phyloP scores from a whole-genome alignment of 805 yeast species.

The Clavispora asparagi region DNA sequence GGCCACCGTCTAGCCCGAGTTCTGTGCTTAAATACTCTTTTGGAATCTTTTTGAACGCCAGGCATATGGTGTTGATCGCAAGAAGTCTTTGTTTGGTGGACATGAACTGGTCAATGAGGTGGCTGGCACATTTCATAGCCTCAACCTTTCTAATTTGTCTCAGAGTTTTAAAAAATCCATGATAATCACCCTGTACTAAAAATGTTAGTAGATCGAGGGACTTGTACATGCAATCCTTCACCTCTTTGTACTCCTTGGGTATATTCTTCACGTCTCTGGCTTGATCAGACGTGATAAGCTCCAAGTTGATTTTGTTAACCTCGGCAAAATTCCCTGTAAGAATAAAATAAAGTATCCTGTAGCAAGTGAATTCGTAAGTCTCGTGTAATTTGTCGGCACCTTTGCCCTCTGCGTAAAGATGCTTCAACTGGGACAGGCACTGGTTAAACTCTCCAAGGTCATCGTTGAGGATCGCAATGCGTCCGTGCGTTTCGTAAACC shows the following conservation, averaged over 20 bases:
- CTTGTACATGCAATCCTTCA: constrained; percentile 6
- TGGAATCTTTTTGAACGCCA: constrained; percentile 13
- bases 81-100: constrained; percentile 13
- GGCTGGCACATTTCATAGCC: constrained; percentile 9
- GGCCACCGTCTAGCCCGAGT: constrained; percentile 1
- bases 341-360: constrained; percentile 67
- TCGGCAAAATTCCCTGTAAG: constrained; percentile 65
- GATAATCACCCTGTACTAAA: constrained; percentile 9
- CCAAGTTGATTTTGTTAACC: constrained; percentile 35
- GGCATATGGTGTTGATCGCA: constrained; percentile 13
- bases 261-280: background rate
- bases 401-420: constrained; percentile 47
- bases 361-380: constrained; percentile 59
- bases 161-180: constrained; percentile 33
- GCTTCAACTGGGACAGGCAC: constrained; percentile 77
- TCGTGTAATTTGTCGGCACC: constrained; percentile 2
- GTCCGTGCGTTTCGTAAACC: constrained; percentile 83
- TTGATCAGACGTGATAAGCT: constrained; percentile 1
- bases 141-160: constrained; percentile 3
- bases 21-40: constrained; percentile 2
- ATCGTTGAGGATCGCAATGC: constrained; percentile 74
- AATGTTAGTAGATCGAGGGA: constrained; percentile 8
- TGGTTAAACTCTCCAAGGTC: constrained; percentile 95
- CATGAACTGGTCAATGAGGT: constrained; percentile 10
- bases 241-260: background rate